Base-by-base conservation (phyloP, 2,329 filamentous ascomycete species). In the Diaporthe aspalathi region DNA sequence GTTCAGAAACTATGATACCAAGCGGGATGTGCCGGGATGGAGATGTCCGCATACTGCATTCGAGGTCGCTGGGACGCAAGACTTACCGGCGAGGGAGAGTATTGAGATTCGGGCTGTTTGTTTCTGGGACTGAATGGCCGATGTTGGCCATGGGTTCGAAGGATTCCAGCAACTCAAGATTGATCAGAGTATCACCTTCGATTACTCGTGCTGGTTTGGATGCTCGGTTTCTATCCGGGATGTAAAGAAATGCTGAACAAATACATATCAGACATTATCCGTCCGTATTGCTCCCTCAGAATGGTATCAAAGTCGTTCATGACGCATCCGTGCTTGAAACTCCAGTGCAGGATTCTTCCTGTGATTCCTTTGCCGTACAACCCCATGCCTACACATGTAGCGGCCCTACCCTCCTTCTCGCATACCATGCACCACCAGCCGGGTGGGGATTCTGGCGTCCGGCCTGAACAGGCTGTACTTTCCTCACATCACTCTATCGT, bases 1-100 rank as follows among this genome's bases (percentile, higher is more conserved):
- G 53, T 88, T 91, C 79, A 91, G 91, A 78, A 90, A 87, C 75
- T 91, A 87, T 76, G 89, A 91, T 77, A 87, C 73, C 17, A 27
- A 83, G 86, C 50, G 45, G 68, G 43, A 68, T 27, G 35, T 57
- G 32, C 68, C 68, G 2, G 68, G 60, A 1, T 70, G 68, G 68
- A 70, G 68, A 7, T 70, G 68, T n/a, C 60, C 68, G 17, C 68
- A 74, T 79, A 81, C 72, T 77, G 80, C 80, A 17, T 49, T 74
- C 40, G 38, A 72, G 24, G 11, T 67, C 17, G 17, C 38, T 27
- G 63, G 50, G 9, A 70, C 62, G 2, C 52, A 22, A 14, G 52
- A 35, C 16, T 6, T 60, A 29, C 68, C 68, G 17, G 24, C 50
- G 9, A 32, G 68, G 22, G 68, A 70, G 52, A 70, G 68, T 32